Percentiles rank a stretch among this genome's conserved stretches.
These are phyloP conservation scores for Pseudogymnoascus sp. DNA, from an alignment of 2,329 filamentous ascomycete genomes.

Conservation along the genomic window DNA sequence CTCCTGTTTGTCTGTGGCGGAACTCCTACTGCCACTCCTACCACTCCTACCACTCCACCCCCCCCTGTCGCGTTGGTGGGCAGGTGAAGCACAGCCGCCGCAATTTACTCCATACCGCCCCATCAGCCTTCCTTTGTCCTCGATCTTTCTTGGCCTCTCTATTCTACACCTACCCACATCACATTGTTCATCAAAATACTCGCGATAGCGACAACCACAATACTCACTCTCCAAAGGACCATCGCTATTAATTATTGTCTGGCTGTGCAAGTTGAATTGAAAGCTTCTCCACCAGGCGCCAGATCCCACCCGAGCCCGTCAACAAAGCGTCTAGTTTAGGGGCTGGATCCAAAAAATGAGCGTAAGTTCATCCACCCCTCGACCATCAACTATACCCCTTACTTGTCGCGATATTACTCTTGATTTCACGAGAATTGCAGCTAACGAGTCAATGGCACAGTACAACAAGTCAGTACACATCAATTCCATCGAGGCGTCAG, in stretches of 20 bases:
- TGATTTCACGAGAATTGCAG: not conserved
- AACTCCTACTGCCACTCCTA: not conserved
- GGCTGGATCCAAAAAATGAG: slow-evolving; percentile 5
- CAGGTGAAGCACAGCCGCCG: not conserved
- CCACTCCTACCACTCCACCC: not conserved
- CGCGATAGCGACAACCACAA: not conserved
- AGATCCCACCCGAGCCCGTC: not conserved
- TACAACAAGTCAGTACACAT: slow-evolving; percentile 33
- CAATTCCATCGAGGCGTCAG: slow-evolving; percentile 8
- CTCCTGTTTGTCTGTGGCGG: not conserved
- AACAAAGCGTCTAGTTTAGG: slow-evolving; percentile 5
- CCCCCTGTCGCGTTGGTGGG: slow-evolving; percentile 1
- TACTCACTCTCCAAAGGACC: not conserved
- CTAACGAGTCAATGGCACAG: slow-evolving; percentile 32
- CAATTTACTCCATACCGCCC: slow-evolving; percentile 5
- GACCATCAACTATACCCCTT: not conserved
- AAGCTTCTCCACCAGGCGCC: not conserved
- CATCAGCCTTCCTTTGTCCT: not conserved
- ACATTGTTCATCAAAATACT: not conserved
- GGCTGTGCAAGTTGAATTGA: not conserved
- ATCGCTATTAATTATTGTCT: not conserved
- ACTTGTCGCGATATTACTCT: not conserved
- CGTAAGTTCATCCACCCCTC: not conserved
- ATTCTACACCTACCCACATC: not conserved
- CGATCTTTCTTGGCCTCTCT: not conserved